phyloP scores from a whole-genome alignment of 306 rosid genomes.

The barrel medic (Medicago truncatula) region DNA sequence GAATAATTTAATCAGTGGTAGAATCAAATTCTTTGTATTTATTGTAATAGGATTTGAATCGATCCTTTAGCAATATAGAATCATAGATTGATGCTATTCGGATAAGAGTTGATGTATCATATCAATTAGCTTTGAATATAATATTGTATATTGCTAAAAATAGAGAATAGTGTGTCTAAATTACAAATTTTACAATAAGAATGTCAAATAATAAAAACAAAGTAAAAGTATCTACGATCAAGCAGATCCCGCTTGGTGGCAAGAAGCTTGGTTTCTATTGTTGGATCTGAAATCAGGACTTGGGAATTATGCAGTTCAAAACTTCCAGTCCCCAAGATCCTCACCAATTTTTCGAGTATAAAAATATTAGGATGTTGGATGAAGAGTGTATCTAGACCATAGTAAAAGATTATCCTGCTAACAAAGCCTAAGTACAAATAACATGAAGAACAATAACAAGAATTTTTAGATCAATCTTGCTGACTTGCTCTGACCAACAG shows the following conservation, averaged over 20 bases:
- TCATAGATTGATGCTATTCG: neutral
- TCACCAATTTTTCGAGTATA: slow-evolving; percentile 6
- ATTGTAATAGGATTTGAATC: neutral
- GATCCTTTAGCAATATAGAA: neutral
- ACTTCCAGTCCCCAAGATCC: neutral
- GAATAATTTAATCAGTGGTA: slow-evolving; percentile 27
- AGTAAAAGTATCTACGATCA: slow-evolving; percentile 7
- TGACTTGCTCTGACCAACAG: slow-evolving; percentile 10
- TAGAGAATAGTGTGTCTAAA: neutral
- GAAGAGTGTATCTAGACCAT: slow-evolving; percentile 1
- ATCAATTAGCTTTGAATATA: neutral
- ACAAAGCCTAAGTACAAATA: slow-evolving; percentile 8
- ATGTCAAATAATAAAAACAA: slow-evolving; percentile 11
- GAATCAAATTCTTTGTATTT: neutral
- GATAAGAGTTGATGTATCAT: neutral
- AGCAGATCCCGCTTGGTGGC: neutral
- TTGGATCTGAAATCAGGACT: slow-evolving; percentile 18
- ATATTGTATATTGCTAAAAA: neutral
- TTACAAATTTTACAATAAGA: neutral
- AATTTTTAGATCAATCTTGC: neutral
- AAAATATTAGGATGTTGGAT: neutral
- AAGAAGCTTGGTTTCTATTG: neutral
- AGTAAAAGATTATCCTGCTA: slow-evolving; percentile 15
- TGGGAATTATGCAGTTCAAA: slow-evolving; percentile 37
- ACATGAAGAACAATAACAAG: slow-evolving; percentile 7